phyloP scores from a whole-genome alignment of 306 rosid species.

The Lotus japonicus region DNA sequence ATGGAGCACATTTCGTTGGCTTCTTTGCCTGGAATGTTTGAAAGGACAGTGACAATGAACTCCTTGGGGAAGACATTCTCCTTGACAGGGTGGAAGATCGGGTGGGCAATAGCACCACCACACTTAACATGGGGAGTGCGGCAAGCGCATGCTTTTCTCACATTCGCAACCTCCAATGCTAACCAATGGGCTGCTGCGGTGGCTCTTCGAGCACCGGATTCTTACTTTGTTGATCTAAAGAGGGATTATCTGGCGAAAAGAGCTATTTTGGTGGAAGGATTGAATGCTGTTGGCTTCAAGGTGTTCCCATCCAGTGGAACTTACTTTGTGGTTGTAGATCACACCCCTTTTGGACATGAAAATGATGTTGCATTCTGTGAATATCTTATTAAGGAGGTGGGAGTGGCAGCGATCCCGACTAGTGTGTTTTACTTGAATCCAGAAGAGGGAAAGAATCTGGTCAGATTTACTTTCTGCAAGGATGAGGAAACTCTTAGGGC shows the following conservation, averaged over 20 bases:
- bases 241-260: constrained; percentile 73
- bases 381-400: constrained; percentile 84
- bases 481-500: constrained; percentile 81
- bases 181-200: constrained; percentile 88
- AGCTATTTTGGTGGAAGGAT: constrained; percentile 74
- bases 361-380: constrained; percentile 81
- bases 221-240: constrained; percentile 66
- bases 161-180: constrained; percentile 76
- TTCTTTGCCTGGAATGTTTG: constrained; percentile 86
- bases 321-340: constrained; percentile 87
- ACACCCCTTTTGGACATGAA: constrained; percentile 83
- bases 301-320: constrained; percentile 87
- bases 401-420: constrained; percentile 93
- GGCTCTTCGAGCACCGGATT: constrained; percentile 88
- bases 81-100: constrained; percentile 89
- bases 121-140: constrained; percentile 83
- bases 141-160: constrained; percentile 62
- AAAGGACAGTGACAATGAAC: constrained; percentile 81
- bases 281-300: constrained; percentile 76
- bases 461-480: constrained; percentile 87
- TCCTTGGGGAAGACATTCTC: constrained; percentile 93
- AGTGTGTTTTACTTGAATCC: constrained; percentile 90
- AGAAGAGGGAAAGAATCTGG: constrained; percentile 87
- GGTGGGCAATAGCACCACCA: constrained; percentile 83
- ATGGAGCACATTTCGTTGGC: constrained; percentile 83